phyloP scores from a whole-genome alignment of 2,329 filamentous ascomycete species.

The Colletotrichum nymphaeae region DNA sequence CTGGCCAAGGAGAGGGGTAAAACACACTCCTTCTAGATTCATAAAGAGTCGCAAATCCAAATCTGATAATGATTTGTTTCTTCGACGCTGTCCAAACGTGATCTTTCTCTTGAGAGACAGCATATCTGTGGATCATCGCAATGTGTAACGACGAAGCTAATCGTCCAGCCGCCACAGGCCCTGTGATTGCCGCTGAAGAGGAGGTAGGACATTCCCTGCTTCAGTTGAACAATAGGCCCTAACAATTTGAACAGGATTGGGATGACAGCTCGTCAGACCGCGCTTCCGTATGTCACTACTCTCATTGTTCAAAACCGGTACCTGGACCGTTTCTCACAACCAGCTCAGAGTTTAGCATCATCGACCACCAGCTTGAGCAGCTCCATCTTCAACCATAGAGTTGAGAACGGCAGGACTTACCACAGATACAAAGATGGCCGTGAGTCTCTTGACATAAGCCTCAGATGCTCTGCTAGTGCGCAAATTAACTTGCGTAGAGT shows the following conservation, averaged over 20 bases:
- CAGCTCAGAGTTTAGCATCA: not conserved
- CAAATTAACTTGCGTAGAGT: constrained; percentile 14
- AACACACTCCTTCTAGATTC: not conserved
- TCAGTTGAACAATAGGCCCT: not conserved
- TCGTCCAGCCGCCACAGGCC: not conserved
- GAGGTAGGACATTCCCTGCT: not conserved
- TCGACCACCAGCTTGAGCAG: not conserved
- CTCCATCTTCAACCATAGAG: constrained; percentile 46
- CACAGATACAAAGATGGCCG: constrained; percentile 41
- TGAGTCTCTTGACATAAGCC: not conserved
- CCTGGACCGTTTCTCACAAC: not conserved
- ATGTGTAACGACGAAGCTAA: not conserved
- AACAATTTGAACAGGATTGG: not conserved
- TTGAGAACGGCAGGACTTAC: constrained; percentile 51
- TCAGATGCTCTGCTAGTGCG: not conserved
- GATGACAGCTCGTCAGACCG: not conserved
- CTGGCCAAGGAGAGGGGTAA: constrained; percentile 17
- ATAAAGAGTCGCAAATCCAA: not conserved
- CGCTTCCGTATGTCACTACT: not conserved
- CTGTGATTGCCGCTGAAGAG: not conserved
- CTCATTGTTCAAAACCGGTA: not conserved
- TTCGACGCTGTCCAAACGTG: too few species aligned
- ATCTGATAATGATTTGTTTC: too few species aligned
- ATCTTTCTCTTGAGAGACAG: too few species aligned
- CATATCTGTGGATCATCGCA: too few species aligned